Percentiles rank a stretch among this genome's conserved stretches.
Conservation (phyloP, 1,139 yeast genomes). For the Lodderomyces parapsilosis region DNA sequence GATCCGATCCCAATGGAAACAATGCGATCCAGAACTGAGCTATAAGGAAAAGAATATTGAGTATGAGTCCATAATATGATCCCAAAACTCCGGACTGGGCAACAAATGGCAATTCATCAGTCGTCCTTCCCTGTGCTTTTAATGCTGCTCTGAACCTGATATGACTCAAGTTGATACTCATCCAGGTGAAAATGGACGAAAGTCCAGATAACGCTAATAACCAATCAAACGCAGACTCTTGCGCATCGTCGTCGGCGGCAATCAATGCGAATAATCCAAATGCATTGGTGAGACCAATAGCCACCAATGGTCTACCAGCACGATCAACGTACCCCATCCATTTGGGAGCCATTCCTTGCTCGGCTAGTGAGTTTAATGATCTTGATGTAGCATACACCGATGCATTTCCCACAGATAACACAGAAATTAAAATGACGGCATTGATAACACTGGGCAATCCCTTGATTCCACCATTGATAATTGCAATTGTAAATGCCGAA, state of each 20-base stretch:
- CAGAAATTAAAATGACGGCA: slow-evolving; percentile 41
- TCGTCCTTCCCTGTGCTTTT: slow-evolving; percentile 23
- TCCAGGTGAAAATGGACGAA: slow-evolving; percentile 37
- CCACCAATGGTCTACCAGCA: slow-evolving; percentile 43
- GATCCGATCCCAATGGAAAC: slow-evolving; percentile 35
- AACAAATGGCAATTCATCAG: slow-evolving; percentile 31
- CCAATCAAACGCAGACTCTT: slow-evolving; percentile 35
- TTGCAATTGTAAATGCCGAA: slow-evolving; percentile 36
- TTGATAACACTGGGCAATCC: slow-evolving; percentile 47
- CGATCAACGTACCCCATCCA: slow-evolving; percentile 40
- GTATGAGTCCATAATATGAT: slow-evolving; percentile 27
- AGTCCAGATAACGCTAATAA: slow-evolving; percentile 38
- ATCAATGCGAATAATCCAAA: slow-evolving; percentile 42
- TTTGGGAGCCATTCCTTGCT: slow-evolving; percentile 45
- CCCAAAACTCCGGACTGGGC: slow-evolving; percentile 36
- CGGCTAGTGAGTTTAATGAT: slow-evolving; percentile 40
- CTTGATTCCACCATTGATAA: slow-evolving; percentile 50
- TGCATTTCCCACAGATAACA: slow-evolving; percentile 44
- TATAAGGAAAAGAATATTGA: slow-evolving; percentile 30
- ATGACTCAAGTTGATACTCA: slow-evolving; percentile 32
- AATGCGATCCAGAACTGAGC: slow-evolving; percentile 46
- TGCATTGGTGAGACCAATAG: slow-evolving; percentile 34
- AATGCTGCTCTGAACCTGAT: slow-evolving; percentile 38
- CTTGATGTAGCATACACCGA: slow-evolving; percentile 47
- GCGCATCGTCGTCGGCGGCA: slow-evolving; percentile 35